phyloP scores from a whole-genome alignment of 2,329 filamentous ascomycete genomes.

The Stromatinia cepivora region DNA sequence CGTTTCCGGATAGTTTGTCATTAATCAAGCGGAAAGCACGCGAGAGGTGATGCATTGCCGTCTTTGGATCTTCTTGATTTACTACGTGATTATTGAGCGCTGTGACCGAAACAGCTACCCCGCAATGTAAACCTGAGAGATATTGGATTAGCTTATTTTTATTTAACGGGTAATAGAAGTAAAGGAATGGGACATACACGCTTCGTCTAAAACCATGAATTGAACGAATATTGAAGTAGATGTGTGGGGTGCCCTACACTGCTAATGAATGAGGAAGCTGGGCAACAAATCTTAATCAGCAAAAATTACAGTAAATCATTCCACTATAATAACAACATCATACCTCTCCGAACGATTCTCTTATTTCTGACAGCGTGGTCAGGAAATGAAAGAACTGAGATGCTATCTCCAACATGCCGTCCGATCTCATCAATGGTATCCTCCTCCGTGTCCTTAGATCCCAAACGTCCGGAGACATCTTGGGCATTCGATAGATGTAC shows the following conservation, averaged over 20 bases:
- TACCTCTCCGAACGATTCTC: neutral
- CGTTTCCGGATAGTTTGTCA: slow-evolving; percentile 33
- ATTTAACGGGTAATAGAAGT: no score
- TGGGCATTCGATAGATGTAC: neutral
- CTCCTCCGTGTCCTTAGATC: neutral
- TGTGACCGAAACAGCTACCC: slow-evolving; percentile 35
- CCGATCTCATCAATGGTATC: neutral
- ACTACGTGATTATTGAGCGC: slow-evolving; percentile 24
- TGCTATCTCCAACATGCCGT: neutral
- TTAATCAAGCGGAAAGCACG: slow-evolving; percentile 39
- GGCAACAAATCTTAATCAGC: neutral
- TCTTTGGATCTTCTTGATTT: slow-evolving; percentile 22
- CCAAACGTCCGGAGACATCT: neutral
- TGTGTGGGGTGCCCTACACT: neutral
- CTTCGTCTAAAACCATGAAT: neutral
- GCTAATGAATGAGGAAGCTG: neutral
- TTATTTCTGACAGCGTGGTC: neutral
- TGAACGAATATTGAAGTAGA: neutral
- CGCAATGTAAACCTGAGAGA: slow-evolving; percentile 38
- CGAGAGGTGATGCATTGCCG: slow-evolving; percentile 36
- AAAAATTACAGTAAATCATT: neutral
- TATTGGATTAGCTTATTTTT: neutral
- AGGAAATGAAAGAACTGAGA: neutral
- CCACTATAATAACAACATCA: no score
- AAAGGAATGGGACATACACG: neutral